Evolutionary conservation across 495 filamentous ascomycete genomes (phyloP).

Genomic region (Neurospora sp.): DNA sequence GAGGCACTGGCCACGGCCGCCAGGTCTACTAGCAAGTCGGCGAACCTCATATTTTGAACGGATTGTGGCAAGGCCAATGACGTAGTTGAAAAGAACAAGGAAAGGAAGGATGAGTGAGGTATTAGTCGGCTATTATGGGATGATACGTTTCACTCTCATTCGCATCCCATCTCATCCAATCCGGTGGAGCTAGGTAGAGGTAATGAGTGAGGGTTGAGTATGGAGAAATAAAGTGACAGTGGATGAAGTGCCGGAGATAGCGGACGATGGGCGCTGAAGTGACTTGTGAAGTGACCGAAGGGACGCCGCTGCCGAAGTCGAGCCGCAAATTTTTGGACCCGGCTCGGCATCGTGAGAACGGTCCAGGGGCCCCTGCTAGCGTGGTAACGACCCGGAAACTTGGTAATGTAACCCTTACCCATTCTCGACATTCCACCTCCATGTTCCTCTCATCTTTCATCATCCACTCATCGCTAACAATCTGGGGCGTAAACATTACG

Average conservation of each 20-base stretch:
- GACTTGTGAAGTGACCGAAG: not conserved
- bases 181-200: not conserved
- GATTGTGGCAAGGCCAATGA: not conserved
- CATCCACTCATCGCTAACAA: not conserved
- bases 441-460: not conserved
- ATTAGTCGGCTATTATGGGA: not conserved
- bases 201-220: not conserved
- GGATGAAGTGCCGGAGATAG: not conserved
- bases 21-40: slow-evolving; percentile 59
- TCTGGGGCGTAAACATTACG: not conserved
- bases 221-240: not conserved
- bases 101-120: not conserved
- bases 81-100: not conserved
- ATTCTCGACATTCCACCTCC: not conserved
- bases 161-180: not conserved
- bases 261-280: not conserved
- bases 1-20: slow-evolving; percentile 71
- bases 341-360: not conserved
- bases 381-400: slow-evolving; percentile 7
- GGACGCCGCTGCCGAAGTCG: not conserved
- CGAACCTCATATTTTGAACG: slow-evolving; percentile 30
- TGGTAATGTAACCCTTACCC: slow-evolving; percentile 2
- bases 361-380: slow-evolving; percentile 9
- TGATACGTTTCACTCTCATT: not conserved
- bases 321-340: not conserved